Base-by-base conservation (phyloP, 2,329 filamentous ascomycete species). In the Microdochium paspali region DNA sequence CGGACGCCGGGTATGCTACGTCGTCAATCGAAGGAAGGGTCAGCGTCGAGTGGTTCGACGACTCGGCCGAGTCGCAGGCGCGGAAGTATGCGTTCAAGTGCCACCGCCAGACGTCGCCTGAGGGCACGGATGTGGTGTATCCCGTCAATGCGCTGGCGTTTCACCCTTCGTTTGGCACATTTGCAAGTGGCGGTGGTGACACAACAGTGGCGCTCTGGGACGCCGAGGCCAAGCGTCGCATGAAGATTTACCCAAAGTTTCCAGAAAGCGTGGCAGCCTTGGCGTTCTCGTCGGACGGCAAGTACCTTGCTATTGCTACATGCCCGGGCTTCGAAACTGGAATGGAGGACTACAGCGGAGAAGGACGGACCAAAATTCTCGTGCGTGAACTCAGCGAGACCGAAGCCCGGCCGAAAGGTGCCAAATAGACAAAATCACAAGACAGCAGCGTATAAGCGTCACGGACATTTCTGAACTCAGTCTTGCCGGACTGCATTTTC, bases 21-120 rank as follows among this genome's bases (percentile, higher is more conserved):
- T 88, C 82, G 49, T 90, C 84, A 58, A 98, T 98, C 58, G 93
- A 98, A 63, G 93, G 93, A 4, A 83, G 93, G 57, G 90, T 98
- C 2, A 91, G 90, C 0, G 93, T 98, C 1, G 93, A 98, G 66
- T 97, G 90, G 88, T 97, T 98, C 63, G 93, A 97, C 61, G 87
- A 93, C 15, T 87, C 82, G 4, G 73, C 82, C 39, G 87, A 91
- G 64, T 90, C 87, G 3, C 90, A 97, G 69, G 85, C 87, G 32
- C 80, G 90, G 55, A 97, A 96, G 66, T 98, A 97, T 65, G 93
- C 93, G 13, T 98, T 98, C 79, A 98, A 98, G 67, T 98, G 93
- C 67, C 93, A 98, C 67, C 80, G 93, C 4, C 88, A 95, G 64
- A 77, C 77, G 32, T 65, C 51, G 25, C 62, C 70, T 47, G 76